Evolutionary conservation across 768 basidiomycete species (phyloP), one percentile per base, ranked within the genome.

Genomic region (Trametes maxima): DNA sequence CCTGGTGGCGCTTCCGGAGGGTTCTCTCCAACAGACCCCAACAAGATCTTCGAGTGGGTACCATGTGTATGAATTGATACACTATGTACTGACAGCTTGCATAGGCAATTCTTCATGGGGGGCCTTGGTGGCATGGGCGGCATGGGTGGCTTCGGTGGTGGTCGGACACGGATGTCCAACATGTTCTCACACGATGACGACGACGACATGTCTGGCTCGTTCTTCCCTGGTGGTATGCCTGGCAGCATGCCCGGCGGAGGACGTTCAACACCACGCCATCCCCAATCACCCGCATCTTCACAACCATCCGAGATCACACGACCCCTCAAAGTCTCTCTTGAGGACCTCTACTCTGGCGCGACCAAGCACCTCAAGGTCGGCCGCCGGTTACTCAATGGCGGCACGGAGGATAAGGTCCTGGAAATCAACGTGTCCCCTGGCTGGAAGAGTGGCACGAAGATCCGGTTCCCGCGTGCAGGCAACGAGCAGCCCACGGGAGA

Each of bases 391-490:
- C 74, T 87, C n/a, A 79, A 82, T 54, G 93, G 95, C 0, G 75
- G 79, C 17, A 86, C 86, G 17, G 93, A 97, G 74, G 92, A 95
- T 64, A 93, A 92, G 73, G 85, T 92, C 6, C 84, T 94, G 54
- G 92, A 94, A 68, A 87, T 94, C 68, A 78, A 82, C 36, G 81
- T 93, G 22, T 82, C 83, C 65, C 93, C 95, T 0, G 96, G 96
- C 0, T 98, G 95, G 95, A 98, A 98, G 81, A 85, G 85, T 62
- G 96, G 96, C 0, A 98, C 96, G 17, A 97, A 96, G 77, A 83
- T 98, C 60, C 87, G 92, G 43, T 98, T 95, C 75, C 85, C 91
- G 0, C 84, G 85, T 21, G 89, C 92, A 11, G 94, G 94, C 2
- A 95, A 98, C 73, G 94, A 95, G 68, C 80, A 82, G 53, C 70